These are phyloP conservation scores for Dactylonectria estremocensis DNA, from an alignment of 2,329 filamentous ascomycete species.

Conservation along the genomic window DNA sequence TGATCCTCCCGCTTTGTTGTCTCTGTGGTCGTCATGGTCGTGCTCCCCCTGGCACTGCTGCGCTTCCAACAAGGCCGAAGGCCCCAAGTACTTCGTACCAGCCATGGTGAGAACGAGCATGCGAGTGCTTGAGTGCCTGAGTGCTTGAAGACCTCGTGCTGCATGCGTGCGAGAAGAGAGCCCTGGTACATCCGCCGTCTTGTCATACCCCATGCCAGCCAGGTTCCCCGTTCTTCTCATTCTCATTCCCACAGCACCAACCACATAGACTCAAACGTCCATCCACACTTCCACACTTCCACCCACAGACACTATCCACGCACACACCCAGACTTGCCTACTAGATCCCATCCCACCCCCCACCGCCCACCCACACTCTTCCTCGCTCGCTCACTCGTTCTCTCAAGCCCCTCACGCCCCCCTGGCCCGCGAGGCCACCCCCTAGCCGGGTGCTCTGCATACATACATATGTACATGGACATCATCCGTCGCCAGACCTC, in stretches of 20 bases:
- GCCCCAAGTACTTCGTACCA: slow-evolving; percentile 1
- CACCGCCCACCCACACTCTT: slow-evolving; percentile 43
- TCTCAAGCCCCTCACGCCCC: slow-evolving; percentile 23
- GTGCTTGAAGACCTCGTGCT: slow-evolving; percentile 21
- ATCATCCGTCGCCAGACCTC: slow-evolving; percentile 43
- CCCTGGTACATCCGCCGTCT: slow-evolving; percentile 37
- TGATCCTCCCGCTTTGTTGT: slow-evolving; percentile 21
- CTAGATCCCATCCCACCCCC: slow-evolving; percentile 44
- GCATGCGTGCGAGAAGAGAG: slow-evolving; percentile 30
- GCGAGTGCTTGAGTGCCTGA: slow-evolving; percentile 9
- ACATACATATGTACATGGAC: slow-evolving; percentile 43
- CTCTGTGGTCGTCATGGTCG: slow-evolving; percentile 17
- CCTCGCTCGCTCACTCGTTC: slow-evolving; percentile 11
- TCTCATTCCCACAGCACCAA: slow-evolving; percentile 38
- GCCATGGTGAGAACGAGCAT: slow-evolving; percentile 17
- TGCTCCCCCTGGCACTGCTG: slow-evolving; percentile 26
- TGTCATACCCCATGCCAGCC: slow-evolving; percentile 44
- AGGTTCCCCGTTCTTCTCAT: slow-evolving; percentile 42
- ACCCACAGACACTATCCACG: slow-evolving; percentile 18
- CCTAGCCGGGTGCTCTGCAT: slow-evolving; percentile 47
- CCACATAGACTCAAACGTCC: slow-evolving; percentile 39
- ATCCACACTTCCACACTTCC: slow-evolving; percentile 34
- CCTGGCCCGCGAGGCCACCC: slow-evolving; percentile 35
- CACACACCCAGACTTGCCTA: slow-evolving; percentile 33
- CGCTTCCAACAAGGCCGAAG: slow-evolving; percentile 27